phyloP scores from a whole-genome alignment of 495 filamentous ascomycete genomes.

The Filosporella fistucella region DNA sequence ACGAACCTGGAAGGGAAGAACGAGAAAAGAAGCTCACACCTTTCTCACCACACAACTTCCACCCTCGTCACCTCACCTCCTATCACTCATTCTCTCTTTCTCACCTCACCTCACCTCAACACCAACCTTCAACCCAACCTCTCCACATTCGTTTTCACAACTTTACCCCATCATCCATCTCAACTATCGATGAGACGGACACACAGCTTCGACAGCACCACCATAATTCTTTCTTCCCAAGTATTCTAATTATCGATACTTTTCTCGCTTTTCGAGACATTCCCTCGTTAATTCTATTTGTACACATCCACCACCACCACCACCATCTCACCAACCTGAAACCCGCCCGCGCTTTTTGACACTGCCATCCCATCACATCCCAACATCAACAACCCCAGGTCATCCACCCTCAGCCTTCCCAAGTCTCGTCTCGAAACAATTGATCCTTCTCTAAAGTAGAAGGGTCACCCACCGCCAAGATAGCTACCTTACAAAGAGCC shows the following conservation, averaged over 20 bases:
- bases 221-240: background rate
- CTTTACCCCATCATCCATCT: background rate
- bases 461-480: slow-evolving; percentile 24
- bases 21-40: too few species aligned
- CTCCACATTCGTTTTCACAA: background rate
- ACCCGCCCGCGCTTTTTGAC: background rate
- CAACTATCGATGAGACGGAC: background rate
- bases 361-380: slow-evolving; percentile 11
- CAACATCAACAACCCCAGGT: too few species aligned
- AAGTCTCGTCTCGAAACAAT: too few species aligned
- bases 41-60: too few species aligned
- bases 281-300: slow-evolving; percentile 1
- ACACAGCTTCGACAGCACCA: slow-evolving; percentile 9
- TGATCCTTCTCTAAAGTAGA: too few species aligned
- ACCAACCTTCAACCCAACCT: too few species aligned
- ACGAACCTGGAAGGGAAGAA: too few species aligned
- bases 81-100: too few species aligned
- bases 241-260: background rate
- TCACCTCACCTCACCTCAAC: too few species aligned
- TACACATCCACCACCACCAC: slow-evolving; percentile 10
- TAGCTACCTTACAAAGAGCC: slow-evolving; percentile 20
- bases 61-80: too few species aligned
- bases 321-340: background rate
- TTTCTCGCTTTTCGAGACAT: background rate
- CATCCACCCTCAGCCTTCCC: too few species aligned